A percentile compares a stretch with the other conserved stretches of the same genome.
Conservation (phyloP, 768 basidiomycete species). For the Trametes villosa region DNA sequence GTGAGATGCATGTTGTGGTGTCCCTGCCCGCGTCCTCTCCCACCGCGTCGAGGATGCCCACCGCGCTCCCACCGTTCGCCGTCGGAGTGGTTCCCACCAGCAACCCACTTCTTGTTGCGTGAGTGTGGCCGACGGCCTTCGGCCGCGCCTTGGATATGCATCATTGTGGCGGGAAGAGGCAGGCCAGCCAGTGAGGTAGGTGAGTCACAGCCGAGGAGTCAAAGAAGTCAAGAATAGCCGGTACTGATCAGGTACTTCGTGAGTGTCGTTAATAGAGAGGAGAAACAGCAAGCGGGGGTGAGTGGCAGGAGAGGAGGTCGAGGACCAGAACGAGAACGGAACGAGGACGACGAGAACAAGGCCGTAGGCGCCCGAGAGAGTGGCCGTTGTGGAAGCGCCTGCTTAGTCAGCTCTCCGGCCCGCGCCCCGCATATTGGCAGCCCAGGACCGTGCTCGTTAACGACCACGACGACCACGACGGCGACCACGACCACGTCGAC, state of each 20-base stretch:
- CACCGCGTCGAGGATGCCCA: constrained; percentile 54
- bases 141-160: constrained; percentile 27
- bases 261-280: too few species aligned
- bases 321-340: too few species aligned
- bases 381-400: too few species aligned
- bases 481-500: neutral
- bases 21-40: constrained; percentile 45
- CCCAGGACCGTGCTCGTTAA: neutral
- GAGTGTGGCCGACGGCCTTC: constrained; percentile 38
- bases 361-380: too few species aligned
- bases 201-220: neutral
- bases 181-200: neutral
- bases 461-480: constrained; percentile 20
- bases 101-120: constrained; percentile 67
- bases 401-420: constrained; percentile 11
- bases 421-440: neutral
- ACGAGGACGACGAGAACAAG: too few species aligned
- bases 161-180: constrained; percentile 8
- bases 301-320: too few species aligned
- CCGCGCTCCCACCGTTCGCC: constrained; percentile 67
- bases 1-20: constrained; percentile 33
- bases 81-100: constrained; percentile 49
- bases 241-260: too few species aligned
- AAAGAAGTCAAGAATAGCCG: neutral
- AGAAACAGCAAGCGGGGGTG: too few species aligned